Percentiles rank a stretch among this genome's conserved stretches.
These are phyloP conservation scores for Neurospora sublineolata DNA, from an alignment of 495 filamentous ascomycete species.

Conservation along the genomic window DNA sequence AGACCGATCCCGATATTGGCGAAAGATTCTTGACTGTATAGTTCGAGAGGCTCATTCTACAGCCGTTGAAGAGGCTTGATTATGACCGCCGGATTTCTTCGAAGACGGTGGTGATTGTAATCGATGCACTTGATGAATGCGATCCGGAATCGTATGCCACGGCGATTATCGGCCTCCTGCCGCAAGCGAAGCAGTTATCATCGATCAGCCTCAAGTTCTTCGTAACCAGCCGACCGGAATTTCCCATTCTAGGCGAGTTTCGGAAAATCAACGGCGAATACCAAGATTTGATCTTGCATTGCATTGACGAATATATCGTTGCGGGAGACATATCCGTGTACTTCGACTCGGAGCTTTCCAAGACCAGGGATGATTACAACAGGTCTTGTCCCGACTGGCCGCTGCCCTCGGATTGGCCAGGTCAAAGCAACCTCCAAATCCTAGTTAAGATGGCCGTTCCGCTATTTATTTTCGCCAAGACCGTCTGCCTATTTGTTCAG, in stretches of 20 bases:
- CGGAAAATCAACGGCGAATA: constrained; percentile 6
- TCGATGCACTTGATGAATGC: constrained; percentile 44
- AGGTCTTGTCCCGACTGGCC: background rate
- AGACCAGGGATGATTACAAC: constrained; percentile 10
- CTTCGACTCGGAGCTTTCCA: constrained; percentile 12
- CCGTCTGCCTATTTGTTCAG: constrained; percentile 26
- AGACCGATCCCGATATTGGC: no score
- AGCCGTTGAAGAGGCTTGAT: constrained; percentile 16
- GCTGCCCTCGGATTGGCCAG: constrained; percentile 29
- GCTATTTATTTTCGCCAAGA: constrained; percentile 36
- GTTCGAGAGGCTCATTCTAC: constrained; percentile 21
- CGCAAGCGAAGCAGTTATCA: background rate
- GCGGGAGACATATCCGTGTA: constrained; percentile 20
- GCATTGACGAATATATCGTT: constrained; percentile 13
- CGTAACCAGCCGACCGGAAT: constrained; percentile 16
- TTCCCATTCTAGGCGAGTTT: constrained; percentile 18
- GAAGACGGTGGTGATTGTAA: constrained; percentile 24
- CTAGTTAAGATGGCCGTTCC: constrained; percentile 27
- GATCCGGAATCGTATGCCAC: constrained; percentile 25
- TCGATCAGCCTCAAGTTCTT: constrained; percentile 7
- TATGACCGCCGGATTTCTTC: no score
- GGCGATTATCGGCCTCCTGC: constrained; percentile 25
- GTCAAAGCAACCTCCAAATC: constrained; percentile 13
- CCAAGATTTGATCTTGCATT: constrained; percentile 17
- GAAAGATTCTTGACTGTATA: no score